phyloP scores from a whole-genome alignment of 805 yeast genomes.

The Tetrapisispora fleetii region DNA sequence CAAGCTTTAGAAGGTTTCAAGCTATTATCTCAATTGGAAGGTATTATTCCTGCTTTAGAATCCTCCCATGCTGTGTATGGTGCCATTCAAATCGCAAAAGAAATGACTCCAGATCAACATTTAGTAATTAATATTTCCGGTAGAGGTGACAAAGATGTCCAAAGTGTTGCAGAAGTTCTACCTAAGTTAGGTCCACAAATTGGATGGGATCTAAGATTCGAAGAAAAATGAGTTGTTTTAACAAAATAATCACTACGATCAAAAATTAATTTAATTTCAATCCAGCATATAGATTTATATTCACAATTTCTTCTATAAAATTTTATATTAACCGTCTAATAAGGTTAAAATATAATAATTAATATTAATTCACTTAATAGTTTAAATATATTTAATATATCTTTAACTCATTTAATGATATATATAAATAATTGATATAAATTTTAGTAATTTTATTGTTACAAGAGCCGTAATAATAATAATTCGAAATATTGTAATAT shows the following conservation, averaged over 20 bases:
- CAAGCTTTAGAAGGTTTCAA: constrained; percentile 88
- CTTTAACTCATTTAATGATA: too few species aligned
- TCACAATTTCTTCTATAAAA: not conserved
- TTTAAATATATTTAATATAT: too few species aligned
- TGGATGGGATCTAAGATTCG: constrained; percentile 94
- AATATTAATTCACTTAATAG: not conserved
- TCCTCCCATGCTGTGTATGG: constrained; percentile 95
- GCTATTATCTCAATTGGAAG: constrained; percentile 83
- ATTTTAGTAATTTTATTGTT: too few species aligned
- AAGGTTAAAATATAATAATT: not conserved
- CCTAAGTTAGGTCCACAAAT: constrained; percentile 85
- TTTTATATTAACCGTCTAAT: not conserved
- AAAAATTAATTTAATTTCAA: not conserved
- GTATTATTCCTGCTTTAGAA: constrained; percentile 97
- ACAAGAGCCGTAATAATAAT: too few species aligned
- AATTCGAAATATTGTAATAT: too few species aligned
- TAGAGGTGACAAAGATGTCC: constrained; percentile 98
- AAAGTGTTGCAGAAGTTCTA: constrained; percentile 88
- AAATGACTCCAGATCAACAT: constrained; percentile 67
- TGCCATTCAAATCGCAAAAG: constrained; percentile 80
- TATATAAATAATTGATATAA: too few species aligned
- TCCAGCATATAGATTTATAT: constrained; percentile 1
- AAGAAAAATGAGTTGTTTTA: constrained; percentile 25
- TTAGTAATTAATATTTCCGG: constrained; percentile 88
- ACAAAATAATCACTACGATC: not conserved